Conservation (phyloP, 192 early-diverging fungal species). For the Coemansia sp. region DNA sequence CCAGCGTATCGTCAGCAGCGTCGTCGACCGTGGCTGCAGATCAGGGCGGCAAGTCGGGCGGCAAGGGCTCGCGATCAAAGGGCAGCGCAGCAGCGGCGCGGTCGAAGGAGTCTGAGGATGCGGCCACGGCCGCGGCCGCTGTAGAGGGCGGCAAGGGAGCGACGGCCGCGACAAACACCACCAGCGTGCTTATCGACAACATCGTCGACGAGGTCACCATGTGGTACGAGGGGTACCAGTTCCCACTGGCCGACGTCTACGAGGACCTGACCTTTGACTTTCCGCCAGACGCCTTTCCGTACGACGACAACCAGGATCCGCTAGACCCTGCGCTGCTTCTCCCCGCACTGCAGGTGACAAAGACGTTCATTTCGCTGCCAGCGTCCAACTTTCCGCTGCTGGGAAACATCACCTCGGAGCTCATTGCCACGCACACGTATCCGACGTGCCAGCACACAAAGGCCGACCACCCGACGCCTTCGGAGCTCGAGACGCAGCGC, state of each 20-base stretch:
- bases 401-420: constrained; percentile 64
- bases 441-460: constrained; percentile 69
- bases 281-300: constrained; percentile 46
- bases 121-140: neutral
- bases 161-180: constrained; percentile 4
- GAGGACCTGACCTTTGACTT: constrained; percentile 53
- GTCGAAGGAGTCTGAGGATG: constrained; percentile 1
- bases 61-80: neutral
- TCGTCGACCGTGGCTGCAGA: constrained; percentile 8
- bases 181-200: constrained; percentile 24
- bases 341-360: constrained; percentile 63
- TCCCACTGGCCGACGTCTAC: constrained; percentile 51
- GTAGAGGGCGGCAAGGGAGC: neutral
- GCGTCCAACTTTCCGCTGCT: constrained; percentile 61
- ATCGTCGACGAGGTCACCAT: constrained; percentile 39
- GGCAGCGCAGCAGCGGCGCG: neutral
- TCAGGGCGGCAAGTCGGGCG: neutral
- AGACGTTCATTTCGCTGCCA: constrained; percentile 59
- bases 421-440: constrained; percentile 65
- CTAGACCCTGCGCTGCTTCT: constrained; percentile 64
- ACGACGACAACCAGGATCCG: constrained; percentile 57
- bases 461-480: constrained; percentile 60
- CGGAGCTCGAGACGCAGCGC: constrained; percentile 66
- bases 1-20: constrained; percentile 20
- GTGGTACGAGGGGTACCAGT: constrained; percentile 52